Evolutionary conservation across 1,284 basidiomycete species (phyloP).

Genomic region (Papiliotrema terrestris): DNA sequence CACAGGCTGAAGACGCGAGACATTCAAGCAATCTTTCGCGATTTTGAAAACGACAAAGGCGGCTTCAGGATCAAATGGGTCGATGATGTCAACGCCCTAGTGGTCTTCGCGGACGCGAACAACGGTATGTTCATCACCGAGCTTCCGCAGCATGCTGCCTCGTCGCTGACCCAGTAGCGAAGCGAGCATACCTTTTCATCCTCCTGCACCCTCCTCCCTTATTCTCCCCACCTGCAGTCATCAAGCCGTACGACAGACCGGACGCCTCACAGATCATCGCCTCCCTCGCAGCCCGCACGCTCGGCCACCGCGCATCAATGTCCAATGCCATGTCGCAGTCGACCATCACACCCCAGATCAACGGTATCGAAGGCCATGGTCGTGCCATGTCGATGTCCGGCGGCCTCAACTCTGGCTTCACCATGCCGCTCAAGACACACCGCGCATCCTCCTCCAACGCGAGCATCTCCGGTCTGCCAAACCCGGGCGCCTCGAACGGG

Average conservation of each 20-base stretch:
- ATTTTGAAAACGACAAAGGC: conserved; percentile 80
- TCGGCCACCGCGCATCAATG: conserved; percentile 41
- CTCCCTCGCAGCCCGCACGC: conserved; percentile 64
- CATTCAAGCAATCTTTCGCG: conserved; percentile 83
- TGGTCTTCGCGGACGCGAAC: conserved; percentile 74
- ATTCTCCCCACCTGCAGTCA: conserved; percentile 61
- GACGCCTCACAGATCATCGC: conserved; percentile 89
- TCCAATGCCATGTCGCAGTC: conserved; percentile 21
- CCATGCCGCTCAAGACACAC: conserved; percentile 24
- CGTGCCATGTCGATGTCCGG: conserved; percentile 5
- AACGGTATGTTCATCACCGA: conserved; percentile 45
- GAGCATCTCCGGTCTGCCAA: not conserved
- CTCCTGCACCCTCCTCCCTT: conserved; percentile 75
- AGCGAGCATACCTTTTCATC: conserved; percentile 87
- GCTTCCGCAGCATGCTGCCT: not conserved
- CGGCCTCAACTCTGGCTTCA: conserved; percentile 14
- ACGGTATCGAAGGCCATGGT: not conserved
- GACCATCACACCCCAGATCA: conserved; percentile 3
- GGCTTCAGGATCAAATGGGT: conserved; percentile 99
- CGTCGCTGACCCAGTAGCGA: conserved; percentile 57
- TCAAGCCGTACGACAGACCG: conserved; percentile 89
- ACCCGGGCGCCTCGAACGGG: conserved; percentile 10
- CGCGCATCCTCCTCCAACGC: conserved; percentile 7
- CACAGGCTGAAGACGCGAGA: conserved; percentile 85
- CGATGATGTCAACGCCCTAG: conserved; percentile 90